phyloP scores from a whole-genome alignment of 768 basidiomycete genomes.

The Phlegmacium glaucopus region DNA sequence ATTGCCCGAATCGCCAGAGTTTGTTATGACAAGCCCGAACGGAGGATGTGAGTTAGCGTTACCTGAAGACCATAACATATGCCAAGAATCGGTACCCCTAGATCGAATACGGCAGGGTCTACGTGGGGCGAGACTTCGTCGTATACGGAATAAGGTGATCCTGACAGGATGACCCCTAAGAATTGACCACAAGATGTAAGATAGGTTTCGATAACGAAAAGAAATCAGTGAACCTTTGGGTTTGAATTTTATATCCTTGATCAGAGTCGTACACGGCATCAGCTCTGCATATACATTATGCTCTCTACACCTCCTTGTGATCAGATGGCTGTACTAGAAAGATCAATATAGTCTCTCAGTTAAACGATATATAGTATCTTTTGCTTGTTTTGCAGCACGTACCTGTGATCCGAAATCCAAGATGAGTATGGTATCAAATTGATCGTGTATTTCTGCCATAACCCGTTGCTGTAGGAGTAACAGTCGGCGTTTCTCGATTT shows the following conservation, averaged over 20 bases:
- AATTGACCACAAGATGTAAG: not conserved
- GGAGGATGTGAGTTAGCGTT: no score
- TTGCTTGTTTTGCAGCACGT: no score
- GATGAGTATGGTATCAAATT: constrained; percentile 95
- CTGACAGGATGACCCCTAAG: constrained; percentile 89
- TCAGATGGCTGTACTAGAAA: constrained; percentile 96
- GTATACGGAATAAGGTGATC: constrained; percentile 98
- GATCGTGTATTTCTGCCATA: constrained; percentile 90
- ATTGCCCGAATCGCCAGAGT: no score
- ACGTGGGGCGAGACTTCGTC: constrained; percentile 90
- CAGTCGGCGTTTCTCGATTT: no score
- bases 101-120: constrained; percentile 85
- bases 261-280: constrained; percentile 91
- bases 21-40: no score
- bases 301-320: constrained; percentile 96
- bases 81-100: constrained; percentile 89
- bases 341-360: no score
- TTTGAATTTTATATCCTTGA: constrained; percentile 85
- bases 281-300: constrained; percentile 97
- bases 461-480: not conserved
- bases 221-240: constrained; percentile 69
- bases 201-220: not conserved
- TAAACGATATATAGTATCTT: no score
- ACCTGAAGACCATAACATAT: constrained; percentile 98
- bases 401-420: constrained; percentile 98